Percentiles rank a stretch among this genome's conserved stretches.
phyloP scores from a whole-genome alignment of 1,139 yeast genomes.

The Wickerhamomyces sp. region DNA sequence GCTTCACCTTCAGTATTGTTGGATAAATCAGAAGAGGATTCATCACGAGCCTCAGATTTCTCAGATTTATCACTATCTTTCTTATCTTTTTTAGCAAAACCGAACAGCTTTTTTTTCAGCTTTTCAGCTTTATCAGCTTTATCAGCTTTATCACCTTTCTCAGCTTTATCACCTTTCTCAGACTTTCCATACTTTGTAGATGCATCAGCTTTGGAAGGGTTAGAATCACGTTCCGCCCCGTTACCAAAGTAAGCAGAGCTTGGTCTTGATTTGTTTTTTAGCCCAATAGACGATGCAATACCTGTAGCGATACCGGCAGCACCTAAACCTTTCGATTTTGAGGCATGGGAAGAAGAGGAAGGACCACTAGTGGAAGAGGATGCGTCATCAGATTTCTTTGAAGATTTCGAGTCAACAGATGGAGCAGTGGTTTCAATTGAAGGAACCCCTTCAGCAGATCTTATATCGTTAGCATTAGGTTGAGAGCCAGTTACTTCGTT shows the following conservation, averaged over 20 bases:
- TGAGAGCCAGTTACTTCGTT: slow-evolving; percentile 2
- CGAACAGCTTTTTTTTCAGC: slow-evolving; percentile 1
- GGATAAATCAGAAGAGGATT: background rate
- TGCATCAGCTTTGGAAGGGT: background rate
- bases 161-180: too few relatives aligned
- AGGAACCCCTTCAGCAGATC: background rate
- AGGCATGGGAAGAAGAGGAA: background rate
- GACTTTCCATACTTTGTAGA: too few relatives aligned
- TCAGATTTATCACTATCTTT: background rate
- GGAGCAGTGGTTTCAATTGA: background rate
- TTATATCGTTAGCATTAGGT: background rate
- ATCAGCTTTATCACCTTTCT: background rate
- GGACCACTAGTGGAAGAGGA: background rate
- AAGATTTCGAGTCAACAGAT: background rate
- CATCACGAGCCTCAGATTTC: background rate
- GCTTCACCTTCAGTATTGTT: background rate
- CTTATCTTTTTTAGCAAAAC: slow-evolving; percentile 3
- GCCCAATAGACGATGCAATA: background rate
- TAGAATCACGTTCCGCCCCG: background rate
- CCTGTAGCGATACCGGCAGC: slow-evolving; percentile 22
- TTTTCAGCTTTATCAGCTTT: background rate
- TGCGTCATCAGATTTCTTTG: background rate
- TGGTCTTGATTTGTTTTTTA: background rate
- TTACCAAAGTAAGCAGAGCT: background rate
- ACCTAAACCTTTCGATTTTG: slow-evolving; percentile 15